Percentiles rank a stretch among this genome's conserved stretches.
Conservation (phyloP, 805 yeast species). For the Sugiyamaella qingdaonensis region DNA sequence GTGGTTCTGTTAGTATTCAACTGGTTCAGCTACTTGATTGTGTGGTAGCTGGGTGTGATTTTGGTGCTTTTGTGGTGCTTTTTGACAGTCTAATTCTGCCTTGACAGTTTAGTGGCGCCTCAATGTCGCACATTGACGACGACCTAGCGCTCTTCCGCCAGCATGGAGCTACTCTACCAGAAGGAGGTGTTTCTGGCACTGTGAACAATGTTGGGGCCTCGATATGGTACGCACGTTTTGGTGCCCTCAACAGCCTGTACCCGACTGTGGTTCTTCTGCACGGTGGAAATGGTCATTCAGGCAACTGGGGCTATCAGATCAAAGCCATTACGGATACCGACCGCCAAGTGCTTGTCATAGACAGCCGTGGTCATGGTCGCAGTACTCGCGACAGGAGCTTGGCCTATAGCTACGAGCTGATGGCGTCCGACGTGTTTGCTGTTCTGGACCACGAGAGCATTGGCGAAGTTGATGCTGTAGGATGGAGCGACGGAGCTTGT, state of each 20-base stretch:
- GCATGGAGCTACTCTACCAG: background rate
- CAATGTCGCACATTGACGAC: background rate
- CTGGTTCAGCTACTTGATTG: too few relatives aligned
- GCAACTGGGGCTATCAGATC: constrained; percentile 1
- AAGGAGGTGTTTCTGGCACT: background rate
- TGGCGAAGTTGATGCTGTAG: background rate
- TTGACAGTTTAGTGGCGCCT: too few relatives aligned
- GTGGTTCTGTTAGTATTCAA: too few relatives aligned
- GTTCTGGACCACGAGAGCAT: background rate
- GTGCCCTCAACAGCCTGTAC: background rate
- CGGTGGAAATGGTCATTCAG: constrained; percentile 1
- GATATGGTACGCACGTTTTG: background rate
- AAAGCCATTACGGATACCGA: background rate
- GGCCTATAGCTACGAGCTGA: background rate
- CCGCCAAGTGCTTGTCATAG: background rate
- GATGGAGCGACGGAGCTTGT: constrained; percentile 1
- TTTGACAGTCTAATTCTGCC: too few relatives aligned
- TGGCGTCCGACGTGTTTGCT: background rate
- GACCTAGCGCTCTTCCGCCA: background rate
- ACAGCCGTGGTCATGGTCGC: background rate
- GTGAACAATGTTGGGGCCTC: background rate
- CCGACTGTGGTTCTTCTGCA: constrained; percentile 1
- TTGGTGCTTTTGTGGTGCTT: too few relatives aligned
- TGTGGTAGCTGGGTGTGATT: too few relatives aligned
- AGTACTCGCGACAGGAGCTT: background rate